Base-by-base conservation (phyloP, 257 asterid genomes). In the Solanum appendiculatum region DNA sequence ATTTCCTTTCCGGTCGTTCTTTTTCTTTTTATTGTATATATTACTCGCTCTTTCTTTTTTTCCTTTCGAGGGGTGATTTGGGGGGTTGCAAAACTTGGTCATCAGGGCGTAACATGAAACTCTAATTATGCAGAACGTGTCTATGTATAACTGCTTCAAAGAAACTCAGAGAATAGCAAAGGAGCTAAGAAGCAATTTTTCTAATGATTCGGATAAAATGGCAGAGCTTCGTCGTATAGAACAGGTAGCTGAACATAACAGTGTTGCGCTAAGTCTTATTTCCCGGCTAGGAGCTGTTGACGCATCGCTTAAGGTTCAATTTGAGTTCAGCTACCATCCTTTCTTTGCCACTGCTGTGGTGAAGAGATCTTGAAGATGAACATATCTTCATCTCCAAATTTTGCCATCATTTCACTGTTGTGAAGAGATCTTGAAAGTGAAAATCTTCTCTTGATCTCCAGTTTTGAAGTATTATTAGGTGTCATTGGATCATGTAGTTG, bases 171-270 rank as follows among this genome's bases (percentile, higher is more conserved):
- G 92, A 90, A 91, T 92, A 51, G 97, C 98, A 6, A 95, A 93
- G 91, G 98, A 94, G 84, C 90, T 97, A 29, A 89, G 94, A 69
- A 90, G 93, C 87, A 88, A 86, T 88, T 97, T 93, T 89, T 89
- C 97, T 10, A 93, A 90, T 40, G 95, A 97, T 87, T 93, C 93
- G 15, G 93, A 90, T 85, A 94, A 90, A 88, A 46, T 94, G 88
- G 91, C 93, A 4, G 98, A 97, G 91, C 95, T 97, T 86, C 96
- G 93, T 5, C 91, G 83, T 46, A 89, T 97, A 51, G 98, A 97
- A 88, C 99, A 94, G 91, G 98, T 97, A 80, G 98, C 98, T 29
- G 99, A 97, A 90, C 99, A 94, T 86, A 97, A 97, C 87, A 86
- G 86, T 56, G 97, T 95, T 40, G 99, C 98, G 77, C 92, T 94